Evolutionary conservation across 345 rosid species (phyloP), one percentile per base, ranked within the genome.

Genomic region (Ceriops zippeliana): DNA sequence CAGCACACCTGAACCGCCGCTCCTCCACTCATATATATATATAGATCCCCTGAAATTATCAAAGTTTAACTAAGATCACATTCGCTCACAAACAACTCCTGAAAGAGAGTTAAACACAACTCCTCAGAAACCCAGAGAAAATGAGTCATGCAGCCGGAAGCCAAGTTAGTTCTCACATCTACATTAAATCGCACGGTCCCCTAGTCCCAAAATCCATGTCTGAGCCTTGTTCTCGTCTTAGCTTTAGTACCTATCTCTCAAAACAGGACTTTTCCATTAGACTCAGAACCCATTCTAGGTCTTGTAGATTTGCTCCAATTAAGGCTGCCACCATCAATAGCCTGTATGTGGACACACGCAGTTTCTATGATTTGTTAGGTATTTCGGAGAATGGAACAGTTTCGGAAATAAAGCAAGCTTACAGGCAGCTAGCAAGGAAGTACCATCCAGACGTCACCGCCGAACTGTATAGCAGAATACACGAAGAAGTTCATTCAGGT

Each of bases 401-500:
- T 7, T 15, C 46, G 27, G 70, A 66, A 7, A 66, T 66, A 30
- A 66, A 66, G 49, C 38, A 34, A 15, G 61, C 70, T 21, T 66
- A 66, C 51, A 66, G 32, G 32, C 70, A 66, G 26, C 61, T 66
- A 7, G 70, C 61, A 6, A 54, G 70, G 42, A 54, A 53, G 61
- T 66, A 52, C 61, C 70, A 66, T 37, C 70, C 70, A 16, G 61
- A 66, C 49, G 53, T 54, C 47, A 20, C 61, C 58, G n/a, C 70
- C 61, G 28, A 61, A 66, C 35, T 13, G 61, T 6, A 19, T 37
- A 16, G 61, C 34, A 1, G 70, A 66, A 51, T 54, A 52, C 42
- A 66, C 70, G 1, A 19, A 26, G 61, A 66, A 57, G 61, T 66
- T 66, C 21, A 66, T 66, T 56, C 46, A 6, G 70, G 59, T 66